Base-by-base conservation (phyloP, 2,329 filamentous ascomycete species). In the Dothidotthia symphoricarpi region DNA sequence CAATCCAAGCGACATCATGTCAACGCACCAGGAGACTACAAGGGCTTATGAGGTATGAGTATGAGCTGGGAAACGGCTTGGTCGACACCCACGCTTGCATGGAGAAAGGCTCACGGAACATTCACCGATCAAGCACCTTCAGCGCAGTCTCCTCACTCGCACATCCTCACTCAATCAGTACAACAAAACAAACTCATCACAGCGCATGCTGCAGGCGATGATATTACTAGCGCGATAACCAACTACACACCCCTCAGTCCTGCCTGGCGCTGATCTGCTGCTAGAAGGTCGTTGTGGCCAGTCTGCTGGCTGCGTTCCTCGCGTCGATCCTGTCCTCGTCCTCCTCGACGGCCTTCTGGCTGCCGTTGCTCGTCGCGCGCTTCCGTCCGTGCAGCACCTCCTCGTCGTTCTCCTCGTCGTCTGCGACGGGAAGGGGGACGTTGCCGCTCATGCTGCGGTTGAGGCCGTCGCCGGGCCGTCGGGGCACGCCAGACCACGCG, bases 281-380 rank as follows among this genome's bases (percentile, higher is more conserved):
- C 47, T 72, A 97, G 67, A 96, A 96, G 13, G 91, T 96, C 73
- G 90, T 96, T 52, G 89, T 87, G 31, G 91, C 93, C 71, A 98
- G 74, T 61, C 93, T 80, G 69, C 88, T 95, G 24, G 93, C 93
- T 36, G 93, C 93, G 70, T 97, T 98, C 67, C 87, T 82, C 28
- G 93, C 93, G 76, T 98, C 93, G 43, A 98, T 82, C 37, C 90
- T 80, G 68, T 98, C 93, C 58, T 95, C 89, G 57, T 96, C 91
- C 59, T 94, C 88, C 59, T 91, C 86, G 45, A 86, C 67, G 15
- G 80, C 79, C 41, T 75, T 73, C 52, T 87, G 64, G 47, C 75
- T 76, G 16, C 74, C 71, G 41, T 72, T 69, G 45, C 71, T 75
- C 6, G 58, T 60, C 11, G 72, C 71, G 27, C 73, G 69, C 68